Percentiles rank a stretch among this genome's conserved stretches.
Conservation (phyloP, 2,329 filamentous ascomycete genomes). For the Parascedosporium putredinis region DNA sequence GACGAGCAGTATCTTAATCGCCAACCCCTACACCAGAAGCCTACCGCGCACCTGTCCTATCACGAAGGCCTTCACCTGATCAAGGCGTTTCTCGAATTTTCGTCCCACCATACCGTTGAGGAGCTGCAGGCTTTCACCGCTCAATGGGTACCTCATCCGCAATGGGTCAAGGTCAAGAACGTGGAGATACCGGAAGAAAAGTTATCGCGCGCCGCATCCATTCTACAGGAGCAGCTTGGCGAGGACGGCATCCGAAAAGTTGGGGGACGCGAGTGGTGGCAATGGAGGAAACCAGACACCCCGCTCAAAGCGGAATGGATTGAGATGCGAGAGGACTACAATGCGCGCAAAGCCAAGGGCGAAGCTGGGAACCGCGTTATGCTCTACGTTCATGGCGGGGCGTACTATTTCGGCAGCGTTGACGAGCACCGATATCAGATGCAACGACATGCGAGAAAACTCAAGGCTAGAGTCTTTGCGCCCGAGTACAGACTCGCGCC, state of each 20-base stretch:
- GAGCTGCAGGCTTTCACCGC: conserved; percentile 84
- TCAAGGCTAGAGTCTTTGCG: conserved; percentile 82
- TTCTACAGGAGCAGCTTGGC: conserved; percentile 66
- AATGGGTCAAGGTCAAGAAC: conserved; percentile 74
- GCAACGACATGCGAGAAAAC: conserved; percentile 87
- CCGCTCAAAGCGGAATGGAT: conserved; percentile 84
- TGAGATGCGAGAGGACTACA: conserved; percentile 79
- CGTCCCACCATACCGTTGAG: conserved; percentile 83
- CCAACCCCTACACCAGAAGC: conserved; percentile 63
- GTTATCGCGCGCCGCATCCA: conserved; percentile 53
- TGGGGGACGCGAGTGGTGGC: conserved; percentile 81
- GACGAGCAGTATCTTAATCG: conserved; percentile 65
- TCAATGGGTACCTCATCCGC: conserved; percentile 83
- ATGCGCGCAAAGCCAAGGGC: conserved; percentile 53
- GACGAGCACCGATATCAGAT: conserved; percentile 98
- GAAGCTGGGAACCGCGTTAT: conserved; percentile 62
- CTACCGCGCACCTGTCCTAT: conserved; percentile 85
- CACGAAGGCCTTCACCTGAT: conserved; percentile 85
- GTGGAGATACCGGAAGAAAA: conserved; percentile 54
- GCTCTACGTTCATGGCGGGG: conserved; percentile 89
- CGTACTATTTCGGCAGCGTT: conserved; percentile 90
- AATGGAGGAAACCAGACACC: conserved; percentile 62
- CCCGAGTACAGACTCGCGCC: conserved; percentile 80
- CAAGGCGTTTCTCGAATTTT: conserved; percentile 73
- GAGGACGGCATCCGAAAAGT: conserved; percentile 61